phyloP scores from a whole-genome alignment of 2,329 filamentous ascomycete species.

The Arthroderma sp. region DNA sequence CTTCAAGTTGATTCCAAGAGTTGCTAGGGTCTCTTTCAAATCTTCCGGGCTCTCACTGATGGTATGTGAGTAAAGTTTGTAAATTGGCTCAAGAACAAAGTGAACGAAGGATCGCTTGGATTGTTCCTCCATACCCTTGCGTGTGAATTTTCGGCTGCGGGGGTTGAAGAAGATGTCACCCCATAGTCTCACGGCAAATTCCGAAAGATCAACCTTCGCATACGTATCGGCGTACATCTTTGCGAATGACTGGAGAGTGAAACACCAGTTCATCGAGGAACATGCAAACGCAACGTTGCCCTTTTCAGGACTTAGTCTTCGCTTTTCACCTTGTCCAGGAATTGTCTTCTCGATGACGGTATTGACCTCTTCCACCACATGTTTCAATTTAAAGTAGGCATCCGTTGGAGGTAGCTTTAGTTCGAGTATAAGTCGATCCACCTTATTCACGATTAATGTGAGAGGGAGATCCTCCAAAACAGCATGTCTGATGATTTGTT shows the following conservation, averaged over 20 bases:
- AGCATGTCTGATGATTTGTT: conserved; percentile 93
- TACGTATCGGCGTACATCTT: conserved; percentile 93
- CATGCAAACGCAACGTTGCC: conserved; percentile 97
- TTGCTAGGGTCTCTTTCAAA: conserved; percentile 63
- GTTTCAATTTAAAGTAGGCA: conserved; percentile 97
- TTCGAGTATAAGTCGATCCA: conserved; percentile 89
- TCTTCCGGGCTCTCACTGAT: conserved; percentile 83
- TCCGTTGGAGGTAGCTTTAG: conserved; percentile 87
- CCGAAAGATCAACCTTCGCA: conserved; percentile 64
- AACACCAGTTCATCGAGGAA: conserved; percentile 90
- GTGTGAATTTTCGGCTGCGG: conserved; percentile 75
- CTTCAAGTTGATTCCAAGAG: conserved; percentile 74
- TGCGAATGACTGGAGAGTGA: conserved; percentile 85
- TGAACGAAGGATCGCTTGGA: conserved; percentile 82
- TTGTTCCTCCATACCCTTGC: conserved; percentile 69
- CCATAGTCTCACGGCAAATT: conserved; percentile 81
- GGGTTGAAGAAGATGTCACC: conserved; percentile 96
- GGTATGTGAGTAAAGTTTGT: conserved; percentile 92
- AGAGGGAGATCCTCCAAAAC: conserved; percentile 80
- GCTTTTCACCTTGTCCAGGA: conserved; percentile 65
- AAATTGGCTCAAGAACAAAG: conserved; percentile 91
- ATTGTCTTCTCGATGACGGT: conserved; percentile 81
- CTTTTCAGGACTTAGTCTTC: conserved; percentile 83
- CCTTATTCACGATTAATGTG: conserved; percentile 88
- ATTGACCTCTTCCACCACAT: conserved; percentile 97